A percentile compares a stretch with the other conserved stretches of the same genome.
Evolutionary conservation across 2,329 filamentous ascomycete genomes (phyloP).

Genomic region (Dactylonectria estremocensis): DNA sequence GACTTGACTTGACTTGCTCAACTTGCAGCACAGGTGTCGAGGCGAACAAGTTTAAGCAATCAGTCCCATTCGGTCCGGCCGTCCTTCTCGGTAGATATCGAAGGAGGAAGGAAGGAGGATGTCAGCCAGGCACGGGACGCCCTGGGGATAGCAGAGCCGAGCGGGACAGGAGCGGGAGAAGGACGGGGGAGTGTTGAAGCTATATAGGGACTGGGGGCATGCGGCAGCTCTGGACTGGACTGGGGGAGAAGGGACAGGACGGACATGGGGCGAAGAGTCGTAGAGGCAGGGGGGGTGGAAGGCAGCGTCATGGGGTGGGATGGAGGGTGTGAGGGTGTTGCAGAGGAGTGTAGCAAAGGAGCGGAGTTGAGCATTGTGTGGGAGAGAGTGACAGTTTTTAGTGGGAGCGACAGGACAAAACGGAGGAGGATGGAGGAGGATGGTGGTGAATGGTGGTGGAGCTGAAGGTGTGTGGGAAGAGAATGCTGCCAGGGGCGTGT

Average conservation of each 20-base stretch:
- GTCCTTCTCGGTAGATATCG: slow-evolving; percentile 33
- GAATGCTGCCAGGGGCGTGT: background rate
- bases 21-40: slow-evolving; percentile 17
- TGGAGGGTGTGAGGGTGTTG: slow-evolving; percentile 24
- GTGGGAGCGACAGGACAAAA: slow-evolving; percentile 6
- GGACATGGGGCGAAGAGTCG: slow-evolving; percentile 26
- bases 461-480: slow-evolving; percentile 23
- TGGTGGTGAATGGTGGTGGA: too few relatives aligned
- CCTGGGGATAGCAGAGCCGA: slow-evolving; percentile 41
- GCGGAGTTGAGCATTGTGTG: background rate
- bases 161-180: slow-evolving; percentile 36
- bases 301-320: slow-evolving; percentile 40
- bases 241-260: slow-evolving; percentile 36
- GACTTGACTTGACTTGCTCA: slow-evolving; percentile 20
- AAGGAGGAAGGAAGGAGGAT: slow-evolving; percentile 32
- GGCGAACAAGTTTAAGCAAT: slow-evolving; percentile 11
- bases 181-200: slow-evolving; percentile 45
- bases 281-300: slow-evolving; percentile 30
- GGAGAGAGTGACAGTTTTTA: background rate
- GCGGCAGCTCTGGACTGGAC: slow-evolving; percentile 27
- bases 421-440: slow-evolving; percentile 15
- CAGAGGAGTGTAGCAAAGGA: slow-evolving; percentile 1
- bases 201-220: slow-evolving; percentile 49
- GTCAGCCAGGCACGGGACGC: slow-evolving; percentile 46
- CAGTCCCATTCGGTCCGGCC: slow-evolving; percentile 31